Conservation (phyloP, 257 asterid genomes). For the Capsicum baccatum region DNA sequence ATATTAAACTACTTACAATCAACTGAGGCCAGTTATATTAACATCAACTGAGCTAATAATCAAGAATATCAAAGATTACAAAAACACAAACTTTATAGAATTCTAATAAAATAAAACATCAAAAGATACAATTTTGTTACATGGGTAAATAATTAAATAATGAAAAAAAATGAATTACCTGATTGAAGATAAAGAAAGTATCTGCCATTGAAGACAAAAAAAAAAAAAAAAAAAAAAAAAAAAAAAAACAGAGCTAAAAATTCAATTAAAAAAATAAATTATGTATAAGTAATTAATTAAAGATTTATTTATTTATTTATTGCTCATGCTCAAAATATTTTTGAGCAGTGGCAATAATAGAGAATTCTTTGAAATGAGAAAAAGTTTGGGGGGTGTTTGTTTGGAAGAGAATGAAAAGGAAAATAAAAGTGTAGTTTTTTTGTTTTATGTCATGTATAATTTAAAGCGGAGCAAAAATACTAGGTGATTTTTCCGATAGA, state of each 20-base stretch:
- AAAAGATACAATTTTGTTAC: background rate
- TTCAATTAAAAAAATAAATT: background rate
- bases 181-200: conserved; percentile 4
- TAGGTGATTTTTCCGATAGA: too few relatives aligned
- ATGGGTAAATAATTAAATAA: background rate
- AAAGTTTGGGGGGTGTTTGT: too few relatives aligned
- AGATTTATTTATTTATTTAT: too few relatives aligned
- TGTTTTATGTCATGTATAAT: too few relatives aligned
- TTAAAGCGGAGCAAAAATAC: too few relatives aligned
- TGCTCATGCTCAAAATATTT: too few relatives aligned
- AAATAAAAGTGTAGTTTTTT: too few relatives aligned
- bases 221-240: too few relatives aligned
- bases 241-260: background rate
- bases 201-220: background rate
- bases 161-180: background rate
- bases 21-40: background rate
- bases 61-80: background rate
- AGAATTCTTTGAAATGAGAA: too few relatives aligned
- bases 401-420: too few relatives aligned
- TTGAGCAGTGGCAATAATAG: too few relatives aligned
- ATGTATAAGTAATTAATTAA: background rate
- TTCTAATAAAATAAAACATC: background rate
- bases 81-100: background rate
- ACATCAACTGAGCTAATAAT: background rate
- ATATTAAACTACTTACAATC: background rate